Conservation (phyloP, 2,329 filamentous ascomycete species). For the Fusarium praegraminearum region DNA sequence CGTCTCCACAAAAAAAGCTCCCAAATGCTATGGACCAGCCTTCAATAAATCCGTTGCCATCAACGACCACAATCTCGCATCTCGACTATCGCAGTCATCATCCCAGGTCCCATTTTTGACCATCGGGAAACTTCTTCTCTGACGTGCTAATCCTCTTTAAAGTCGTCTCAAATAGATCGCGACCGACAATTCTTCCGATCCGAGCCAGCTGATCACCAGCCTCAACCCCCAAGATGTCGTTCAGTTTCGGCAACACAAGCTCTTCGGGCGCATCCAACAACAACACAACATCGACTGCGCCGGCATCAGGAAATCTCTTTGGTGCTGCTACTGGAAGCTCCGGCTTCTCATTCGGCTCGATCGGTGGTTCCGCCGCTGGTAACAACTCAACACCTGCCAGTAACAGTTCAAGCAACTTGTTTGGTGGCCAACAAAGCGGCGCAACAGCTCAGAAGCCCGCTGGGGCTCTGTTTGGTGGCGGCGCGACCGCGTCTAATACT, state of each 20-base stretch:
- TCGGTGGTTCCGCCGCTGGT: conserved; percentile 42
- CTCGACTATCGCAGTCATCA: conserved; percentile 28
- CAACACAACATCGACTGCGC: conserved; percentile 54
- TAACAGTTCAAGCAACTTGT: conserved; percentile 45
- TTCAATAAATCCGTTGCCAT: conserved; percentile 41
- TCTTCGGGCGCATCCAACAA: conserved; percentile 51
- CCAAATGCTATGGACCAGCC: conserved; percentile 38
- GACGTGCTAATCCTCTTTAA: conserved; percentile 15
- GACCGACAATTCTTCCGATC: conserved; percentile 30
- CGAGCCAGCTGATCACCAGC: conserved; percentile 39
- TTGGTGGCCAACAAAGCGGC: conserved; percentile 52
- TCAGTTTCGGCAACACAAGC: conserved; percentile 54
- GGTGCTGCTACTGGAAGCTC: conserved; percentile 52
- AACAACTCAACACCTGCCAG: conserved; percentile 49
- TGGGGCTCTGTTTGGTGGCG: conserved; percentile 43
- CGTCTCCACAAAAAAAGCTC: conserved; percentile 48
- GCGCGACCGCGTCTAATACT: conserved; percentile 40
- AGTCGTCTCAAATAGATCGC: conserved; percentile 13
- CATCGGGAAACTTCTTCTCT: conserved; percentile 5
- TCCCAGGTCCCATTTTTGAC: conserved; percentile 13
- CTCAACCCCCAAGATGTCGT: conserved; percentile 52
- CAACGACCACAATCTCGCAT: conserved; percentile 37
- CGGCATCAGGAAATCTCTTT: conserved; percentile 58
- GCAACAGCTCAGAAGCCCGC: conserved; percentile 47
- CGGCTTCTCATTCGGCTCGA: conserved; percentile 58